Evolutionary conservation across 208 protist species (phyloP).

Genomic region (Trypanosomatidae sp.): DNA sequence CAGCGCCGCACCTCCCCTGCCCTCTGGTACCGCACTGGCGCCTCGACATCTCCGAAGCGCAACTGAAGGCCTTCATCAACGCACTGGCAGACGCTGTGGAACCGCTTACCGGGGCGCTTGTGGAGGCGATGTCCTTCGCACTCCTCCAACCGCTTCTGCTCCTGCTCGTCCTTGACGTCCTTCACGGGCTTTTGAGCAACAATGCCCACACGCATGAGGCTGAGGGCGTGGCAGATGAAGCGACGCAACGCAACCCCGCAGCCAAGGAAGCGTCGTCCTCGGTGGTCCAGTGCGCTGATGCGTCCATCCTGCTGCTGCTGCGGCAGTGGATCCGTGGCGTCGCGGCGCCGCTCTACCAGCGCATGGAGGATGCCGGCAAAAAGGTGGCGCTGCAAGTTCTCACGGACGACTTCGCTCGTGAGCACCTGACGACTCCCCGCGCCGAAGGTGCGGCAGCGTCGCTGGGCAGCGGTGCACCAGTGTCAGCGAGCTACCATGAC

Average conservation of each 20-base stretch:
- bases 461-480: not conserved
- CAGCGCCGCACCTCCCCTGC: not conserved
- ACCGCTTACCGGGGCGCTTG: slow-evolving; percentile 33
- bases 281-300: not conserved
- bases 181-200: slow-evolving; percentile 3
- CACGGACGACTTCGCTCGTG: slow-evolving; percentile 6
- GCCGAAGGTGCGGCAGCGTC: not conserved
- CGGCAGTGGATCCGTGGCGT: slow-evolving; percentile 22
- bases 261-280: no score
- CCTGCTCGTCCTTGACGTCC: slow-evolving; percentile 53
- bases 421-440: slow-evolving; percentile 8
- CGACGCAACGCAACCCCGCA: not conserved
- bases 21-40: not conserved
- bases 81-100: slow-evolving; percentile 33
- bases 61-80: slow-evolving; percentile 41
- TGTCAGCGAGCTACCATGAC: not conserved
- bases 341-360: slow-evolving; percentile 10
- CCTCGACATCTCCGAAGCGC: slow-evolving; percentile 6
- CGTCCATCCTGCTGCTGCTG: slow-evolving; percentile 6
- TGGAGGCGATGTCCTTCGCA: slow-evolving; percentile 1
- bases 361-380: not conserved
- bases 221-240: not conserved
- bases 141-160: slow-evolving; percentile 34
- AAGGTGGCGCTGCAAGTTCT: not conserved
- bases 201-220: no score